These are phyloP conservation scores for Kwoniella sp. DNA, from an alignment of 768 basidiomycete species.

Conservation along the genomic window DNA sequence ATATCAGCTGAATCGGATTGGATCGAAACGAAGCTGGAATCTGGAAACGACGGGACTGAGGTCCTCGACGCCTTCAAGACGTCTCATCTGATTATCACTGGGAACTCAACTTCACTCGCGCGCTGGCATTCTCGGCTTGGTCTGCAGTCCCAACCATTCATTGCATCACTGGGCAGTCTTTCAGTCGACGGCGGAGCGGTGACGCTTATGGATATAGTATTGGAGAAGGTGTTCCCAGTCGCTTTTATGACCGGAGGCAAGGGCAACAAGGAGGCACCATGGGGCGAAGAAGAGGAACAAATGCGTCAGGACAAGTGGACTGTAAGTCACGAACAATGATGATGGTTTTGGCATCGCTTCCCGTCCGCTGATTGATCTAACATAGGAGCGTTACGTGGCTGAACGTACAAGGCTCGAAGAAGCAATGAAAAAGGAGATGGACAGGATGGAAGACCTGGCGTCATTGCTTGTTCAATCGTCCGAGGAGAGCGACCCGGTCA, in stretches of 20 bases:
- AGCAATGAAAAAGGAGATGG: conserved; percentile 64
- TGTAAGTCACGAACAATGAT: too few species aligned
- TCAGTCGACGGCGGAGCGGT: conserved; percentile 79
- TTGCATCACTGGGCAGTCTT: conserved; percentile 77
- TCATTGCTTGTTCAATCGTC: conserved; percentile 63
- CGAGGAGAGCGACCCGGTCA: conserved; percentile 55
- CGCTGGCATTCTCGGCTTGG: conserved; percentile 89
- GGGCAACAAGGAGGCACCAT: conserved; percentile 64
- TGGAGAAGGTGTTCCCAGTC: conserved; percentile 73
- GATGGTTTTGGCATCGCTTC: too few species aligned
- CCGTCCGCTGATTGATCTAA: background rate
- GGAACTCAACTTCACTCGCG: conserved; percentile 83
- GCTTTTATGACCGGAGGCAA: conserved; percentile 74
- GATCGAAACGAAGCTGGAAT: conserved; percentile 64
- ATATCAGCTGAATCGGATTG: conserved; percentile 2
- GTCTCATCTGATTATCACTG: conserved; percentile 68
- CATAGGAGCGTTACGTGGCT: conserved; percentile 64
- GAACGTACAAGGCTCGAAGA: conserved; percentile 65
- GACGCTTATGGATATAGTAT: conserved; percentile 70
- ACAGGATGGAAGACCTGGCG: conserved; percentile 63
- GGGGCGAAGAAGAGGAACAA: conserved; percentile 71
- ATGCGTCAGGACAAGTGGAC: conserved; percentile 68
- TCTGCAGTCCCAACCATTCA: conserved; percentile 65
- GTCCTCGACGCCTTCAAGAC: conserved; percentile 77
- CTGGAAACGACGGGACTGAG: conserved; percentile 75